Evolutionary conservation across 164 flowering plant species (phyloP), one percentile per base, ranked within the genome.

Genomic region (Echeveria elegans): DNA sequence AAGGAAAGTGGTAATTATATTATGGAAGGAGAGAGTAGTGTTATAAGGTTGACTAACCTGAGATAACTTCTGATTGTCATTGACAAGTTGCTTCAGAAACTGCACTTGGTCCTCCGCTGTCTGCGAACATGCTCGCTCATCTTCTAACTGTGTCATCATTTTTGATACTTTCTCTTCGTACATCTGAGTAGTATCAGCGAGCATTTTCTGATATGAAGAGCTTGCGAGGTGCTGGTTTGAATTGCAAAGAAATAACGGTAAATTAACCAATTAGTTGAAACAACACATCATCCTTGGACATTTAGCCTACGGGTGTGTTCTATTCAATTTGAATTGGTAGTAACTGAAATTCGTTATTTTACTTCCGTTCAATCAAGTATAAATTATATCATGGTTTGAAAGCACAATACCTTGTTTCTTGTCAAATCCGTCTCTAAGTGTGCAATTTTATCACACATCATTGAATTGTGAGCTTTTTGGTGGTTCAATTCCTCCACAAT

Each of bases 131-230:
- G 70, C 48, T 29, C 48, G 73, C 71, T 80, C 78, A 41, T 67
- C 68, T 38, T 76, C 77, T 24, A 72, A 38, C 62, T 72, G 73
- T 71, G 59, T 70, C 41, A 52, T 72, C 73, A 91, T 71, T 40
- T 82, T 83, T 36, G 82, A 70, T 70, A 88, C 76, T 75, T 83
- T 88, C 75, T 77, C 76, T 82, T 87, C 93, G 76, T 91, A 86
- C 86, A 82, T 85, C 72, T 82, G 87, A 71, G 88, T 86, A 68
- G 88, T 82, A 67, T 88, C 97, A 48, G 86, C 86, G 63, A 88
- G 83, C 71, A 75, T 79, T 70, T 82, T 78, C 69, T 86, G 93
- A 75, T 81, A 82, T 29, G 86, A 62, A 48, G 82, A 85, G 69
- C 64, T 77, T 70, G n/a, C n/a, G n/a, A 75, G 78, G 71, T 83